These are phyloP conservation scores for Nannochloris sp. DNA, from an alignment of 139 green algal genomes.

Conservation along the genomic window DNA sequence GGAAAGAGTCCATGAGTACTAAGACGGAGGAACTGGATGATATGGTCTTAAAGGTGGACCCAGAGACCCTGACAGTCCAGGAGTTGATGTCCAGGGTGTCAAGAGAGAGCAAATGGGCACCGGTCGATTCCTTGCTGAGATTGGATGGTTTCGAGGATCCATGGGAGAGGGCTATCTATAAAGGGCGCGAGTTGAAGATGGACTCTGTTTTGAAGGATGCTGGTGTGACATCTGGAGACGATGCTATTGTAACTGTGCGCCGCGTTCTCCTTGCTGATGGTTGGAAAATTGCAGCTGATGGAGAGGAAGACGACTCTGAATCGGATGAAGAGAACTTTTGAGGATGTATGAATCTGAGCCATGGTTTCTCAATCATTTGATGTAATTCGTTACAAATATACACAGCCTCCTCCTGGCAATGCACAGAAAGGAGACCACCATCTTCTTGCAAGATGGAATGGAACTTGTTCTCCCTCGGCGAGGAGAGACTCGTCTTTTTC, in stretches of 20 bases:
- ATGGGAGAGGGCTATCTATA: conserved; percentile 33
- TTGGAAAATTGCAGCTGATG: conserved; percentile 23
- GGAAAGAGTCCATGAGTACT: conserved; percentile 68
- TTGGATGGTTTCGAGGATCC: conserved; percentile 39
- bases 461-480: too few relatives aligned
- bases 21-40: conserved; percentile 32
- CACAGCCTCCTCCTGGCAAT: not conserved
- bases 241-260: conserved; percentile 21
- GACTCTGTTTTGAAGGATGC: conserved; percentile 13
- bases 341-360: not conserved
- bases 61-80: conserved; percentile 9
- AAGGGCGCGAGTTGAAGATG: conserved; percentile 24
- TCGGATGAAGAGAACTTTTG: conserved; percentile 14
- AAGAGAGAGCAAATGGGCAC: conserved; percentile 19
- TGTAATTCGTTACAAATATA: not conserved
- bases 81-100: conserved; percentile 21
- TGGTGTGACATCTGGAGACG: conserved; percentile 16
- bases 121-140: conserved; percentile 17
- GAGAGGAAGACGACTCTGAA: conserved; percentile 8
- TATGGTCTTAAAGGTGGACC: conserved; percentile 18
- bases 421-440: not conserved
- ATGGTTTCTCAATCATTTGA: not conserved
- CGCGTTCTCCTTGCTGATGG: conserved; percentile 31
- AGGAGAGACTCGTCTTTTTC: too few relatives aligned
- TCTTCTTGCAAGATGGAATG: too few relatives aligned